Evolutionary conservation across 1,284 basidiomycete species (phyloP), one percentile per base, ranked within the genome.

Genomic region (Ustilago loliicola): DNA sequence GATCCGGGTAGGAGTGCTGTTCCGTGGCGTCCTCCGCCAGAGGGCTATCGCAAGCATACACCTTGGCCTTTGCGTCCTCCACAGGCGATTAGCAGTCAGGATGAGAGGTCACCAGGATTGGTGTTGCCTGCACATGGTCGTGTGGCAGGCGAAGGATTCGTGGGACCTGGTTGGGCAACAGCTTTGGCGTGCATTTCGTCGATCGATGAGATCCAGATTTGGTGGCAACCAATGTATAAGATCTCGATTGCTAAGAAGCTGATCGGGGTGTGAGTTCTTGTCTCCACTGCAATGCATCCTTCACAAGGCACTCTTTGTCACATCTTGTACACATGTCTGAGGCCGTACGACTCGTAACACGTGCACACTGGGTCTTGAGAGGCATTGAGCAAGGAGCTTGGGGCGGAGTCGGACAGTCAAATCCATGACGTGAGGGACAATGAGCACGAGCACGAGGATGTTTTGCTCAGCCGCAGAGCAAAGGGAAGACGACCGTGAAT

Each of bases 201-300:
- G 21, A 53, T 70, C 27, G 78, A 81, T 52, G 78, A 81, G 60
- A 68, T 81, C 17, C 70, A 73, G 65, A 67, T 81, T n/a, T 80
- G 79, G 72, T 81, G 80, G 80, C 65, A 80, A 54, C 67, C 74
- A 38, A 77, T 81, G 78, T 67, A 70, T 50, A 79, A 76, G 61
- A 67, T 80, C 27, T 72, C 77, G 53, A 54, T 78, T 21, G 77
- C 72, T 4, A 77, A 78, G 58, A 74, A 66, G 63, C 65, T 81
- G 13, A 66, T 72, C 19, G 74, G 69, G 7, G 59, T 75, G 21
- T 79, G 48, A 71, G 8, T 21, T 5, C 5, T 34, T 21, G 21
- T 29, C n/a, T 3, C 27, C 19, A 45, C 11, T n/a, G 48, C 25
- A 50, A 50, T 29, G 15, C 23, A 30, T 5, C 10, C 15, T 45